phyloP scores from a whole-genome alignment of 1,284 basidiomycete genomes.

The Golubevia sp. region DNA sequence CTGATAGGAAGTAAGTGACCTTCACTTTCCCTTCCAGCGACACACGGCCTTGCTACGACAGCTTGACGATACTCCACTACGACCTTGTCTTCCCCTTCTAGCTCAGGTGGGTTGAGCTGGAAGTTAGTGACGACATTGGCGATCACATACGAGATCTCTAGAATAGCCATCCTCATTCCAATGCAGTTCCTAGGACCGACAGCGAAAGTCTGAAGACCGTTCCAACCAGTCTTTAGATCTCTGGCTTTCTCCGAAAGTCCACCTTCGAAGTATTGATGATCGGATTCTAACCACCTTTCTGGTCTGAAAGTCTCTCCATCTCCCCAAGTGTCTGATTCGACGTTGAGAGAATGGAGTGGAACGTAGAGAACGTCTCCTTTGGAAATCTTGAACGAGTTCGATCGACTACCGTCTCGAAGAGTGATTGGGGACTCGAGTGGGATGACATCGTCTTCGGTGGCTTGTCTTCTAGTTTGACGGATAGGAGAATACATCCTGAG shows the following conservation, averaged over 20 bases:
- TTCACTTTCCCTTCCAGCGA: too few relatives aligned
- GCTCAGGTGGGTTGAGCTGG: too few relatives aligned
- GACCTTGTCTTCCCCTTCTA: too few relatives aligned
- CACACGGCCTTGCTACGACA: too few relatives aligned
- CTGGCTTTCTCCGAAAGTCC: background rate
- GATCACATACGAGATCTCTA: background rate
- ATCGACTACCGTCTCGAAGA: constrained; percentile 1
- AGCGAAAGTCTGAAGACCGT: background rate
- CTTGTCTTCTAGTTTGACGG: background rate
- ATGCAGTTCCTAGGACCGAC: constrained; percentile 3
- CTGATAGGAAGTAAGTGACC: too few relatives aligned
- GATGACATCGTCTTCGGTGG: constrained; percentile 3
- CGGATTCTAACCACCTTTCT: too few relatives aligned
- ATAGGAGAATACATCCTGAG: too few relatives aligned
- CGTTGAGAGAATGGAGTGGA: too few relatives aligned
- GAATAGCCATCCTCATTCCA: constrained; percentile 1
- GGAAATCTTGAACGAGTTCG: background rate
- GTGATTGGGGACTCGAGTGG: constrained; percentile 5
- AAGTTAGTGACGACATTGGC: too few relatives aligned
- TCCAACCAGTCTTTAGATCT: background rate
- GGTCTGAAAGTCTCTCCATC: background rate
- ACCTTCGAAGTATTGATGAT: background rate
- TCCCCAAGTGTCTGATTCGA: too few relatives aligned
- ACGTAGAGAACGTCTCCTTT: too few relatives aligned
- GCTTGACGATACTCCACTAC: background rate